These are phyloP conservation scores for Teratosphaeria destructans DNA, from an alignment of 2,329 filamentous ascomycete genomes.

Conservation along the genomic window DNA sequence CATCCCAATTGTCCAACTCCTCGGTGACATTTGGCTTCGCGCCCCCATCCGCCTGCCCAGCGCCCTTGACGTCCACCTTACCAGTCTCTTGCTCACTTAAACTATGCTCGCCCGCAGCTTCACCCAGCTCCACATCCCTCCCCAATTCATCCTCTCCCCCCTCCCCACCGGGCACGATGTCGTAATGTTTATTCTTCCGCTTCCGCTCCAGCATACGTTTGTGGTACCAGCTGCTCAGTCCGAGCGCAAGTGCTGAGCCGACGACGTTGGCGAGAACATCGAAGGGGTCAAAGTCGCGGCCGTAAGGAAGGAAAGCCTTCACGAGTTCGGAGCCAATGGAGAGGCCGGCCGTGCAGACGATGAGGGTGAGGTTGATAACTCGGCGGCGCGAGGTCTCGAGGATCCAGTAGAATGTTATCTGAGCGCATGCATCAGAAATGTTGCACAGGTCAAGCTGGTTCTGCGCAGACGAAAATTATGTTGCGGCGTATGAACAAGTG, in stretches of 20 bases:
- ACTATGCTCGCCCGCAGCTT: conserved; percentile 30
- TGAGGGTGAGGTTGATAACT: conserved; percentile 69
- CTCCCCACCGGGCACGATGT: conserved; percentile 53
- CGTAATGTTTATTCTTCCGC: conserved; percentile 62
- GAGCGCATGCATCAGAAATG: background rate
- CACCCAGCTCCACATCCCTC: conserved; percentile 67
- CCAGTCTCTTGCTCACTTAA: conserved; percentile 24
- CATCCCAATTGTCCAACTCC: conserved; percentile 89
- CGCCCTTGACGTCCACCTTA: conserved; percentile 12
- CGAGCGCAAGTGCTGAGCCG: conserved; percentile 62
- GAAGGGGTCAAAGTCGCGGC: conserved; percentile 58
- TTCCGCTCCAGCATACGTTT: conserved; percentile 88
- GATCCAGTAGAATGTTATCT: conserved; percentile 77
- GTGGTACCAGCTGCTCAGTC: conserved; percentile 82
- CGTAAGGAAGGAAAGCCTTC: conserved; percentile 58
- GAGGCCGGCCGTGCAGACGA: conserved; percentile 64
- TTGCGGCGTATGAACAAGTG: background rate
- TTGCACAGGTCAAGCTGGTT: background rate
- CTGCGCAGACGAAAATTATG: background rate
- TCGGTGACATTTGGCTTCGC: conserved; percentile 58
- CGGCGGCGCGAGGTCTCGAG: conserved; percentile 82
- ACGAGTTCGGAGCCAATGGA: conserved; percentile 67
- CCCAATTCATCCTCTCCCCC: conserved; percentile 33
- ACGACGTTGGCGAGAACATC: conserved; percentile 82
- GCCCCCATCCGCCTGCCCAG: conserved; percentile 35